Evolutionary conservation across 1,284 basidiomycete species (phyloP).

Genomic region (Ganoderma resinaceum): DNA sequence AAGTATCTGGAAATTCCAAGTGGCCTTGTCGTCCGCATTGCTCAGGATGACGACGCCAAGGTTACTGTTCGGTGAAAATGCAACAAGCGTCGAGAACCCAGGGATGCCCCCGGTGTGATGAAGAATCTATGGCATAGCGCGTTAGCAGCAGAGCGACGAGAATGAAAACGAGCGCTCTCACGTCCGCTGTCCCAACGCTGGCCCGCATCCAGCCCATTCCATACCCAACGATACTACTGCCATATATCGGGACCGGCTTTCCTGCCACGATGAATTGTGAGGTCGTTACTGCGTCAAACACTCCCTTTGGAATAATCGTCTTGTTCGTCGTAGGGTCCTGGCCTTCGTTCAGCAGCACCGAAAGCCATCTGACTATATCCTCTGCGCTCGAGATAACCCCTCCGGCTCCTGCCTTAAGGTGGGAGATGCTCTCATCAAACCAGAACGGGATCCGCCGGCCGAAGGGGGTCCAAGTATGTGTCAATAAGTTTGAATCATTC

Average conservation of each 20-base stretch:
- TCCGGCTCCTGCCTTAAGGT: constrained; percentile 40
- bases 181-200: constrained; percentile 37
- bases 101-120: constrained; percentile 33
- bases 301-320: constrained; percentile 36
- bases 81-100: constrained; percentile 49
- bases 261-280: constrained; percentile 31
- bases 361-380: constrained; percentile 44
- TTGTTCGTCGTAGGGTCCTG: constrained; percentile 34
- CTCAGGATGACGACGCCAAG: constrained; percentile 50
- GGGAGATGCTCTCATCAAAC: constrained; percentile 32
- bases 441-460: constrained; percentile 40
- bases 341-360: constrained; percentile 37
- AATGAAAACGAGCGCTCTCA: constrained; percentile 8
- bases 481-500: constrained; percentile 39
- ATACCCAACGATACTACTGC: constrained; percentile 36
- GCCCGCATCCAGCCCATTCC: constrained; percentile 39
- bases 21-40: constrained; percentile 47
- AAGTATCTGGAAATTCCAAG: constrained; percentile 37
- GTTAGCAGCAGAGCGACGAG: not conserved
- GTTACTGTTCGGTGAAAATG: constrained; percentile 38
- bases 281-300: constrained; percentile 37
- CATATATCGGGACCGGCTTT: not conserved
- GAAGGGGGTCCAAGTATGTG: constrained; percentile 39
- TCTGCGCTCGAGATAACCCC: constrained; percentile 43
- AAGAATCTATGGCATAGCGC: constrained; percentile 25